Conservation (phyloP, 2,329 filamentous ascomycete genomes). For the Colletotrichum nymphaeae region DNA sequence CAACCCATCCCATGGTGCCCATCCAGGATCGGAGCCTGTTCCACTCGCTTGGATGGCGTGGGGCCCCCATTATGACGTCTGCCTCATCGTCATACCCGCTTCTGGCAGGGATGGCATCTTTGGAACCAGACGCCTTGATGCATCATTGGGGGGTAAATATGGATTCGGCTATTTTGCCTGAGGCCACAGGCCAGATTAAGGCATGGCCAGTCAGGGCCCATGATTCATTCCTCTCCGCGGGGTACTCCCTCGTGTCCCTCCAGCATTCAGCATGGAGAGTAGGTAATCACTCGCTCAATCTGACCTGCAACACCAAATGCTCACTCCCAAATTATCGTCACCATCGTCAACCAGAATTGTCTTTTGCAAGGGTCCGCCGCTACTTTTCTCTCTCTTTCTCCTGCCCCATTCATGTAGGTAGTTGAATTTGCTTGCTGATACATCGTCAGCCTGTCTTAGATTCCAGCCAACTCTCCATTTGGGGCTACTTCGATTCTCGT, state of each 20-base stretch:
- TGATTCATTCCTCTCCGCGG: constrained; percentile 22
- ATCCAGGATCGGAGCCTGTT: constrained; percentile 3
- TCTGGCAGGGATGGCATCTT: constrained; percentile 8
- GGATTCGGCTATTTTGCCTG: neutral
- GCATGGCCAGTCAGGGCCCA: constrained; percentile 9
- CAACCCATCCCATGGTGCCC: neutral
- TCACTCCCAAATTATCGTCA: neutral
- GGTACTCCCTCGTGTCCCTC: too few relatives aligned
- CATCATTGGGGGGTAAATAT: constrained; percentile 13
- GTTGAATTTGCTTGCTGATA: neutral
- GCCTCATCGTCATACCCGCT: constrained; percentile 25
- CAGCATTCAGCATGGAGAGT: too few relatives aligned
- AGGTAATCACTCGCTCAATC: neutral
- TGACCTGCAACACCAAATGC: neutral
- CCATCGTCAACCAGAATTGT: neutral
- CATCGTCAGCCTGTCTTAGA: neutral
- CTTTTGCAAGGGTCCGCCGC: neutral
- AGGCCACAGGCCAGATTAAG: neutral
- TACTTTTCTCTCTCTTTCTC: neutral
- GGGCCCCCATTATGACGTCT: constrained; percentile 31
- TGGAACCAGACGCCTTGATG: neutral
- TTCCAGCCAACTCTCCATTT: neutral
- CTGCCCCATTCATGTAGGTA: neutral
- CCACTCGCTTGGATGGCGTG: constrained; percentile 29
- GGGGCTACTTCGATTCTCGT: neutral